These are phyloP conservation scores for Plasmodium gaboni DNA, from an alignment of 169 alveolate species.

Conservation along the genomic window DNA sequence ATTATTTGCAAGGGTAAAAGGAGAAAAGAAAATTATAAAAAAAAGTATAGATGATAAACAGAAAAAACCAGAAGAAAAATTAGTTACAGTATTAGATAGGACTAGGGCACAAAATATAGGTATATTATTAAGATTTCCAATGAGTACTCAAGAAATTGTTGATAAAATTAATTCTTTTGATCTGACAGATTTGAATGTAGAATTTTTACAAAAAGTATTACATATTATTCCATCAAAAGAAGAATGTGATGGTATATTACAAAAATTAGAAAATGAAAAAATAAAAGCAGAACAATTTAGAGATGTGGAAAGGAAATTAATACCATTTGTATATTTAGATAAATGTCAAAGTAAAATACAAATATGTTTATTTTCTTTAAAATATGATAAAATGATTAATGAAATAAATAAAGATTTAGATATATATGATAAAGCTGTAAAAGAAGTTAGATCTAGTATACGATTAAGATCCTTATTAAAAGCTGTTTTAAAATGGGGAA, in stretches of 20 bases:
- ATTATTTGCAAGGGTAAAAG: constrained; percentile 72
- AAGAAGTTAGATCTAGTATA: constrained; percentile 79
- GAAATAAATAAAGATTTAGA: constrained; percentile 76
- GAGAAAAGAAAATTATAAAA: constrained; percentile 50
- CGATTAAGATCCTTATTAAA: constrained; percentile 80
- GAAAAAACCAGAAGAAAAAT: constrained; percentile 75
- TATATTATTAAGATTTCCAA: constrained; percentile 81
- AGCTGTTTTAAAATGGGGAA: constrained; percentile 85
- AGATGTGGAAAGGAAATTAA: constrained; percentile 78
- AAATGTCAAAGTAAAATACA: constrained; percentile 77
- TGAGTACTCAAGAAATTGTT: constrained; percentile 79
- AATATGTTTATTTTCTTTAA: constrained; percentile 75
- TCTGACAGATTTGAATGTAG: constrained; percentile 56
- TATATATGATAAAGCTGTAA: constrained; percentile 76
- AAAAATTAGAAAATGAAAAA: constrained; percentile 58
- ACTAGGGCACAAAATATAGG: constrained; percentile 86
- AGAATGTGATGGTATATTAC: constrained; percentile 75
- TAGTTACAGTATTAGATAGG: constrained; percentile 79
- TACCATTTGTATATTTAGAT: constrained; percentile 67
- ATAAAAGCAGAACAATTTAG: constrained; percentile 54
- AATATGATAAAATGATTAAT: constrained; percentile 76
- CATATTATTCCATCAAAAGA: constrained; percentile 77
- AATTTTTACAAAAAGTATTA: constrained; percentile 56
- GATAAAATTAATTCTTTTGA: constrained; percentile 75
- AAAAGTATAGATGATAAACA: constrained; percentile 19